Percentiles rank a stretch among this genome's conserved stretches.
phyloP scores from a whole-genome alignment of 257 asterid genomes.

The Ilex aquifolium region DNA sequence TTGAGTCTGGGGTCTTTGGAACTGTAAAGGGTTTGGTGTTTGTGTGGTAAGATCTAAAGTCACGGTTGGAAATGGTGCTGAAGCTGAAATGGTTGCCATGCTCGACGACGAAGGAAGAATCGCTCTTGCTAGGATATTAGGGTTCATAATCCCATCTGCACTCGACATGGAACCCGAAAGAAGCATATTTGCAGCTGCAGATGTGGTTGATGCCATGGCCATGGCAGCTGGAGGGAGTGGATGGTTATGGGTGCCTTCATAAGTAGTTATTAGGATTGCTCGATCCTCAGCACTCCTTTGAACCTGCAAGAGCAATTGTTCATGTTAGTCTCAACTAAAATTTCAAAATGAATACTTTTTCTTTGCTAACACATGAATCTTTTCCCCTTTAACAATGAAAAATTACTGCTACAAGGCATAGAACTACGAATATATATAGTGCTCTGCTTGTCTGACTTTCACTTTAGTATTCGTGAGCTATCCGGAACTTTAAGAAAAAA shows the following conservation, averaged over 20 bases:
- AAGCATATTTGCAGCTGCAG: constrained; percentile 90
- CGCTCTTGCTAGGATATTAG: constrained; percentile 65
- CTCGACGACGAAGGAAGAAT: constrained; percentile 71
- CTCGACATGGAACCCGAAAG: constrained; percentile 91
- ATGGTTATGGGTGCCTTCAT: constrained; percentile 91
- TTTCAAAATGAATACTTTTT: no score
- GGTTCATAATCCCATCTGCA: constrained; percentile 76
- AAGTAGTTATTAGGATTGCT: constrained; percentile 69
- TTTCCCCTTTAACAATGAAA: no score
- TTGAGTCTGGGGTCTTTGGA: constrained; percentile 39
- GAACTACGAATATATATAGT: no score
- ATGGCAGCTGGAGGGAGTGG: constrained; percentile 95
- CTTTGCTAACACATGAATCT: no score
- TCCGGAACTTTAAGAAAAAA: no score
- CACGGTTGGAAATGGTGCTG: constrained; percentile 92
- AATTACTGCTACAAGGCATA: no score
- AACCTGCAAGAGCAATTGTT: constrained; percentile 35
- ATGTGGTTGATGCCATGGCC: constrained; percentile 97
- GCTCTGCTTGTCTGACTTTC: no score
- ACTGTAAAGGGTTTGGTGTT: constrained; percentile 40
- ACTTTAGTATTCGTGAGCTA: no score
- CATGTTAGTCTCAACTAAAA: neutral
- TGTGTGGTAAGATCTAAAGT: constrained; percentile 83
- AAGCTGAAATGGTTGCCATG: constrained; percentile 92
- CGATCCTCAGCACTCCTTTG: constrained; percentile 93